Base-by-base conservation (phyloP, 768 basidiomycete species). In the Suillus brevipes region DNA sequence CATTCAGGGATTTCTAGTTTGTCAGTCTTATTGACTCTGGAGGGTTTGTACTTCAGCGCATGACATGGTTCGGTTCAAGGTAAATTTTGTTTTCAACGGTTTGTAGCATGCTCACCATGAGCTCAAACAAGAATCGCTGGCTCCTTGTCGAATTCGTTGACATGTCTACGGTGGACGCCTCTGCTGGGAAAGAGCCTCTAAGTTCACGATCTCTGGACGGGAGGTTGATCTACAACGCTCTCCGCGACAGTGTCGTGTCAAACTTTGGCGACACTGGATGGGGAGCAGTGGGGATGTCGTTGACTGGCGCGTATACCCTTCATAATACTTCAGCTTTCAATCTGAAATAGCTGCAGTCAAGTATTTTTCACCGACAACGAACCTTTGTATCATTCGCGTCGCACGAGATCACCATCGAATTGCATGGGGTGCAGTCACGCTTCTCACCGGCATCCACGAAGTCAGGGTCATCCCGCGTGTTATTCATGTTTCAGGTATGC, bases 331-430 rank as follows among this genome's bases (percentile, higher is more conserved):
- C 1, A 13, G 40, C 45, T 31, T 7, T 23, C 10, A 31, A 23
- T 68, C 23, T 37, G 2, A 12, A 20, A 6, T 38, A 50, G 18
- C 25, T 23, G 6, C 69, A 95, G 95, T 96, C 63, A 94, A 95
- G 75, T 96, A 96, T 70, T 92, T 88, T 69, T 95, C 94, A 0
- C 90, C 93, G 0, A 84, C 83, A 16, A 96, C 94, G 3, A 88
- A 89, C 67, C 80, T 95, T 0, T 92, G 90, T 70, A 95, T 97
- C 71, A 85, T 96, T 50, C 90, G 94, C 50, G 91, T 95, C 36
- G 89, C 89, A 37, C 81, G 95, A 61, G 92, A 93, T 60, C 91
- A 92, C 64, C 87, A 93, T 71, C 84, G 83, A 5, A 84, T 90
- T 42, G 90, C 91, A 0, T 93, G 92, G 91, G 93, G 86, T 0